These are phyloP conservation scores for Colletotrichum sp. DNA, from an alignment of 2,329 filamentous ascomycete genomes.

Conservation along the genomic window DNA sequence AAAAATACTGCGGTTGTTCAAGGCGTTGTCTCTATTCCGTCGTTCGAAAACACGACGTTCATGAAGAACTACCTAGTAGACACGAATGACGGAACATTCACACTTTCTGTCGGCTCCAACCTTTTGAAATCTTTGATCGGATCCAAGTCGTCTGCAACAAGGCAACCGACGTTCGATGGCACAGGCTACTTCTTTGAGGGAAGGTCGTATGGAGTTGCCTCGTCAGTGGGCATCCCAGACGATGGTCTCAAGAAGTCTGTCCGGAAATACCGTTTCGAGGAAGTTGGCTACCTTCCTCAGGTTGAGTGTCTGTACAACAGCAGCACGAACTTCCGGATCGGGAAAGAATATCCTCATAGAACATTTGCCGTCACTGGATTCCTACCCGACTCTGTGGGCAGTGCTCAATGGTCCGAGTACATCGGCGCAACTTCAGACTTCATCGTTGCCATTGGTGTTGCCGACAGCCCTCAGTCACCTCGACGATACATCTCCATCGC, in stretches of 20 bases:
- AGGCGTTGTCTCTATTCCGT: rapidly evolving
- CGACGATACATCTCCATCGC: constrained; percentile 34
- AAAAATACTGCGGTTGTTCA: background rate
- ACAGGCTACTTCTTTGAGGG: background rate
- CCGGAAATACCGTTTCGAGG: constrained; percentile 34
- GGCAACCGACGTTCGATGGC: background rate
- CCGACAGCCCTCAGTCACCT: constrained; percentile 24
- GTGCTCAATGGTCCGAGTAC: constrained; percentile 33
- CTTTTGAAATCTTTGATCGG: background rate
- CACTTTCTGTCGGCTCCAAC: background rate
- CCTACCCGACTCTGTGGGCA: constrained; percentile 7
- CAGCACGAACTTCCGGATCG: constrained; percentile 32
- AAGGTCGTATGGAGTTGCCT: background rate
- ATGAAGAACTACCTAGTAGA: background rate
- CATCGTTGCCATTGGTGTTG: constrained; percentile 35
- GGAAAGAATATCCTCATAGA: background rate
- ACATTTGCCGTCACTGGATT: constrained; percentile 13
- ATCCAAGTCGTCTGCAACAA: background rate
- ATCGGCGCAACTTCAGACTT: constrained; percentile 29
- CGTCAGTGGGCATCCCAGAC: background rate
- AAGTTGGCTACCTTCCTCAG: constrained; percentile 34
- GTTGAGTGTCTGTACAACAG: constrained; percentile 41
- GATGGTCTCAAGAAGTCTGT: background rate
- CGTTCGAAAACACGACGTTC: background rate
- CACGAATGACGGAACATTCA: background rate